Base-by-base conservation (phyloP, 83 land plant species). In the Picea mariana region DNA sequence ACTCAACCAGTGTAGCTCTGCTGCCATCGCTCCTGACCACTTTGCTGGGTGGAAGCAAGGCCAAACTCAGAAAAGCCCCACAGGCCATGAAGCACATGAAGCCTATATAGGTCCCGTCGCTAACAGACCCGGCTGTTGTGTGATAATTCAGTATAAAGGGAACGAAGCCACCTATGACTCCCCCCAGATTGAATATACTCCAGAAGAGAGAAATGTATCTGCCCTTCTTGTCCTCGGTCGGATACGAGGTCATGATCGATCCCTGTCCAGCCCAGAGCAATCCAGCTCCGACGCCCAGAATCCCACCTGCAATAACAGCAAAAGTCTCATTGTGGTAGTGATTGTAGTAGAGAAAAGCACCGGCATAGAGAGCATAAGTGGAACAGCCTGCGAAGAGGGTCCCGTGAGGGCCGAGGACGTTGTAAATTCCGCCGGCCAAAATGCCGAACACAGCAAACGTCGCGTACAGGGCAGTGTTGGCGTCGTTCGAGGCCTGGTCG, bases 101-200 rank as follows among this genome's bases (percentile, higher is more conserved):
- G 12, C 84, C 96, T 11, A 96, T 89, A 82, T 96, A 94, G 12
- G 99, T 96, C 9, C 82, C 91, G 69, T 93, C 94, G 80, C 81
- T 93, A 9, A 95, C 97, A 68, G 89, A 87, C 9, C 62, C 81
- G 38, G 91, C 87, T 23, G 24, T 38, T 31, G 89, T 82, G 87
- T 95, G 80, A 83, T 93, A 94, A 61, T 96, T 91, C 59, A 93
- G 80, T 42, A 82, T 65, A 71, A 96, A 92, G 23, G 99, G 97
- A 80, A 94, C 89, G 60, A 96, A 81, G 75, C 95, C 96, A 52
- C 99, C 99, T 60, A 93, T 73, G 65, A 94, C 92, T 49, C 94
- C 98, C 9, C 99, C 99, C 85, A 92, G 65, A 86, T 95, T 95
- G 91, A 92, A 97, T 47, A 97, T 91, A 66, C 76, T 47, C 91